Base-by-base conservation (phyloP, 2,329 filamentous ascomycete genomes). In the Colletotrichum truncatum region DNA sequence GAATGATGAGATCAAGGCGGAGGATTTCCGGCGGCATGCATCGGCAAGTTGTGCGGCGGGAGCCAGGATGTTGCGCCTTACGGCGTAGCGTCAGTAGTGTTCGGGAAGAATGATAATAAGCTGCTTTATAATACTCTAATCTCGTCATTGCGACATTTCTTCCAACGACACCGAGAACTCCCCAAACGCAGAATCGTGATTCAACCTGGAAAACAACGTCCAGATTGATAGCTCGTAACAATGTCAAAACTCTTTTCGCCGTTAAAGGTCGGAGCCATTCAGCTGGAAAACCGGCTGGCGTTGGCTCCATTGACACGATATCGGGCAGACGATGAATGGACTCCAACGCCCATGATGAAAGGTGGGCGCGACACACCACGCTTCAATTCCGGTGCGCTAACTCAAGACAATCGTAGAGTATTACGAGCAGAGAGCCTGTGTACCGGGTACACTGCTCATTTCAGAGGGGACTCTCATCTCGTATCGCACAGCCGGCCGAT, bases 381-480 rank as follows among this genome's bases (percentile, higher is more conserved):
- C 3, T n/a, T 11, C 3, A 34, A 32, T 16, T 2, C n/a, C 1
- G 14, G 8, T n/a, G 26, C n/a, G n/a, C n/a, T 14, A 14, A 7
- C 28, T 49, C 1, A 49, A 7, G 30, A 6, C 8, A 23, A n/a
- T 6, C 7, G 3, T 2, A 70, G 70, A 73, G 56, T 75, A 76
- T 67, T 74, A 75, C 60, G 61, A 67, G 6, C 73, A 76, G 61
- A 70, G 72, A 4, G 72, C 71, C 25, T 69, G 73, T 66, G 73
- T 78, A 68, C 80, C 78, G 67, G 67, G 78, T 12, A 78, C 76
- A 2, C 76, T 91, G 3, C 74, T 90, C 41, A 83, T 91, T 68
- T 84, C 83, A 3, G 88, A 91, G 72, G 87, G 81, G 0, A 86
- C 85, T 7, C 77, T 83, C 39, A 84, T 89, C 70, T 82, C 84